These are phyloP conservation scores for Colletotrichum tofieldiae DNA, from an alignment of 2,329 filamentous ascomycete species.

Conservation along the genomic window DNA sequence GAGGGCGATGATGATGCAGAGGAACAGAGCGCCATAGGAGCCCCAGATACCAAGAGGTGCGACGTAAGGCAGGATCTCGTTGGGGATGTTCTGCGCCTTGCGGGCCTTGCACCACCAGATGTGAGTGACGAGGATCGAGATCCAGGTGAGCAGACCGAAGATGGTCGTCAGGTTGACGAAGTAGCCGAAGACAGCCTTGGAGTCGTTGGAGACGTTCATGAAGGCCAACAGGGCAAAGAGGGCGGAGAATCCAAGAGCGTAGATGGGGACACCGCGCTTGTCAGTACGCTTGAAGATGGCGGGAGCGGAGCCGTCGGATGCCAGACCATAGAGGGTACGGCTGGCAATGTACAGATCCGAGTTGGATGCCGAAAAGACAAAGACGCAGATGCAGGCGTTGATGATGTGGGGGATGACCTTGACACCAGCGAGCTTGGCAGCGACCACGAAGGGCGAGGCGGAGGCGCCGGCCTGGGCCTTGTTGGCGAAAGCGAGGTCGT, in stretches of 20 bases:
- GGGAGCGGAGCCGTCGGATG: conserved; percentile 80
- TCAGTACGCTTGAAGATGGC: conserved; percentile 81
- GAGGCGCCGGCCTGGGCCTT: conserved; percentile 64
- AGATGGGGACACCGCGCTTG: conserved; percentile 79
- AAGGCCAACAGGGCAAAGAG: conserved; percentile 78
- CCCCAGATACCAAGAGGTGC: conserved; percentile 82
- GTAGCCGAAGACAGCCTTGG: conserved; percentile 62
- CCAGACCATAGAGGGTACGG: conserved; percentile 81
- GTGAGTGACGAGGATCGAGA: conserved; percentile 78
- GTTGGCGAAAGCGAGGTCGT: conserved; percentile 72
- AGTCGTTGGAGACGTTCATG: conserved; percentile 71
- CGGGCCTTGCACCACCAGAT: conserved; percentile 77
- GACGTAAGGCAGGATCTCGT: conserved; percentile 72
- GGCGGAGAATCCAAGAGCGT: conserved; percentile 74
- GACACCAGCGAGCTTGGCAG: conserved; percentile 77
- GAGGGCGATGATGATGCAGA: conserved; percentile 81
- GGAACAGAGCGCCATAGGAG: conserved; percentile 76
- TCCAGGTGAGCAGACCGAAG: conserved; percentile 77
- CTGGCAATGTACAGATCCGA: conserved; percentile 84
- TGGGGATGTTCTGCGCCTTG: conserved; percentile 70
- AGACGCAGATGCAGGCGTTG: conserved; percentile 82
- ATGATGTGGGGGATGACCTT: conserved; percentile 75
- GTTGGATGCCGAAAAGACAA: conserved; percentile 84
- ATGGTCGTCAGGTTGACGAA: conserved; percentile 79
- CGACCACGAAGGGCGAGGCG: conserved; percentile 83